These are phyloP conservation scores for Amaranthus cruentus DNA, from an alignment of 148 eudicot species.

Conservation along the genomic window DNA sequence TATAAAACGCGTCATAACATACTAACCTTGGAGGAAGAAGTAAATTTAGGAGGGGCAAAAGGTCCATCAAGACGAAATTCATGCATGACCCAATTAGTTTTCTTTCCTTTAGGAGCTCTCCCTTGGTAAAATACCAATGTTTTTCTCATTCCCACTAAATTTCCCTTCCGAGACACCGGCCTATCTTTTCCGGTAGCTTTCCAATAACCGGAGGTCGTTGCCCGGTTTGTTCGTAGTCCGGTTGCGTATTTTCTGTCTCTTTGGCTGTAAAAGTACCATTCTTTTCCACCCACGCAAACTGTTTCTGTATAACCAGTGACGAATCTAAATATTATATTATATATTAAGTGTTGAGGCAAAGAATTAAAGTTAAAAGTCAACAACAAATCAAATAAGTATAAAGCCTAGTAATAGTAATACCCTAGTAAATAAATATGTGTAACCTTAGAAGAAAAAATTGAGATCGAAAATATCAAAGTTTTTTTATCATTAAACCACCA, in stretches of 20 bases:
- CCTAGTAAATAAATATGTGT: too few relatives aligned
- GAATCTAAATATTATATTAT: too few relatives aligned
- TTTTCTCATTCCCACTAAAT: slow-evolving; percentile 81
- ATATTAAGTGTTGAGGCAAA: too few relatives aligned
- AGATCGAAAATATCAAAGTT: too few relatives aligned
- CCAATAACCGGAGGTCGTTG: slow-evolving; percentile 87
- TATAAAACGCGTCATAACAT: background rate
- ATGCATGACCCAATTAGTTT: slow-evolving; percentile 95
- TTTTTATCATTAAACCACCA: too few relatives aligned
- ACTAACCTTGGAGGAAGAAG: slow-evolving; percentile 38
- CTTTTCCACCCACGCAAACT: slow-evolving; percentile 85
- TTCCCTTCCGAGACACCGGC: slow-evolving; percentile 36
- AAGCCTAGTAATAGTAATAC: too few relatives aligned
- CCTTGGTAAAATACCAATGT: slow-evolving; percentile 89
- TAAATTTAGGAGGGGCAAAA: slow-evolving; percentile 29
- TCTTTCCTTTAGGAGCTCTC: slow-evolving; percentile 84
- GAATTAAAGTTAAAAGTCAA: background rate
- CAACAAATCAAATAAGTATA: too few relatives aligned
- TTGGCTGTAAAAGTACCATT: slow-evolving; percentile 91
- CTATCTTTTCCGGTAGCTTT: slow-evolving; percentile 96
- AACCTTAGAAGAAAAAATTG: too few relatives aligned
- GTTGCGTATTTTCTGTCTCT: slow-evolving; percentile 85
- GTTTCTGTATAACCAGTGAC: slow-evolving; percentile 27
- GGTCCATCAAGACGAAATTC: slow-evolving; percentile 78
- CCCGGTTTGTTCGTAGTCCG: slow-evolving; percentile 79